Base-by-base conservation (phyloP, 257 asterid genomes). In the Salvia splendens region DNA sequence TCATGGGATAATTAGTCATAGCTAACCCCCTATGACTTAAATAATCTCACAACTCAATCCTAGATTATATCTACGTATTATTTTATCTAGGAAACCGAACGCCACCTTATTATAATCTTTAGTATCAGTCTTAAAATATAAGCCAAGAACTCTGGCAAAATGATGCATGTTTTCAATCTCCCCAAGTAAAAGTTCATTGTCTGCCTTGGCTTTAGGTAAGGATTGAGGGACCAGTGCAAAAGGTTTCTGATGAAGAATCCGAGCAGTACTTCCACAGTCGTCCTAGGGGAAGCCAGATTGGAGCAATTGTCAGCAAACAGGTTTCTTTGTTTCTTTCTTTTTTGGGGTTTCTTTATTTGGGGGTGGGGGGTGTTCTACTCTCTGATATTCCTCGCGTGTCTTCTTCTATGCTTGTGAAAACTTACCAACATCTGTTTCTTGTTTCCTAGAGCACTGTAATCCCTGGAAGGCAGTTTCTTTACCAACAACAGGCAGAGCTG, bases 281-380 rank as follows among this genome's bases (percentile, higher is more conserved):
- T 59, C 91, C 93, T 33, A 81, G 84, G 79, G 95, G 91, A 68
- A 84, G 87, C 78, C 91, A 82, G 76, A 85, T 89, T 75, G 90
- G 96, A 56, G 92, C 95, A 62, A 82, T 87, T 58, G 86, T 87
- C 73, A 87, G 96, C 88, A 76, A 85, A 61, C 96, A 89, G 95
- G 96, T 89, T 77, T 33, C 15, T 6, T 55, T 38, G 30, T 59
- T 73, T 48, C 4, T 28, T 58, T 32, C 35, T 65, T 52, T 75
- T 15, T 5, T 6, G 40, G 40, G 40, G 2, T 72, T 58, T 63
- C 42, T 52, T 38, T 8, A 5, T 38, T 38, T 38, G 42, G 42
- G 42, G 42, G 42, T 20, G 30, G 28, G 30, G 12, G 30, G 4
- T 24, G 30, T 24, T 51, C 41, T 5, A 6, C 16, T 53, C 35